These are phyloP conservation scores for Cyamopsis tetragonoloba DNA, from an alignment of 306 rosid species.

Conservation along the genomic window DNA sequence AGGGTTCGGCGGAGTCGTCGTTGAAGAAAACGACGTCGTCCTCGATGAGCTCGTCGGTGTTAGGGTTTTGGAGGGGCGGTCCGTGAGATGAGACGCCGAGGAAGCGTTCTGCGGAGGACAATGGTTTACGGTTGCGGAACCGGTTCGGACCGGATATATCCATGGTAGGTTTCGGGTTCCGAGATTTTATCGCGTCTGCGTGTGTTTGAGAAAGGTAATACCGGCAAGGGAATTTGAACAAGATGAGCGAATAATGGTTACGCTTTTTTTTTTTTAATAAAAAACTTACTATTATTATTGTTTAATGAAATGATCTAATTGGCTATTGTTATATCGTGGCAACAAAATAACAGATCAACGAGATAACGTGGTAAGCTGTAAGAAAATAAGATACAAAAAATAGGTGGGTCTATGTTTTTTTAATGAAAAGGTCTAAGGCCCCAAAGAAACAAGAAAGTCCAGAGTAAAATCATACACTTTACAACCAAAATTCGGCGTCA, in stretches of 20 bases:
- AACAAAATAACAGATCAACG: background rate
- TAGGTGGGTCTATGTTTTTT: background rate
- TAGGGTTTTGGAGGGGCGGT: constrained; percentile 10
- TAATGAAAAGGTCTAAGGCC: no score
- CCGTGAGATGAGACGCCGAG: constrained; percentile 34
- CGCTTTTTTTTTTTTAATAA: background rate
- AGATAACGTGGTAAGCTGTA: no score
- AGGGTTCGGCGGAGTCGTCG: constrained; percentile 40
- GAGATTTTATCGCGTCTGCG: background rate
- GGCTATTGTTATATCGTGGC: background rate
- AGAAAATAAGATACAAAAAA: no score
- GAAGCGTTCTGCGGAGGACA: constrained; percentile 24
- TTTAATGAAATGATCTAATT: background rate
- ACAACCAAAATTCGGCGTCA: no score
- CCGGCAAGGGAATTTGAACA: background rate
- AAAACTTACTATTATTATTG: background rate
- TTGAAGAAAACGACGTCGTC: constrained; percentile 67
- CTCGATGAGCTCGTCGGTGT: constrained; percentile 53
- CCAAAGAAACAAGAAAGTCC: no score
- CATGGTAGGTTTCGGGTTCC: background rate
- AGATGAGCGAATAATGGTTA: background rate
- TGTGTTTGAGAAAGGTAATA: background rate
- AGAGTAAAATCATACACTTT: no score
- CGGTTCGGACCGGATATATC: constrained; percentile 22
- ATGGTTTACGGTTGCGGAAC: background rate